Conservation (phyloP, 306 rosid species). For the Sesbania bispinosa region DNA sequence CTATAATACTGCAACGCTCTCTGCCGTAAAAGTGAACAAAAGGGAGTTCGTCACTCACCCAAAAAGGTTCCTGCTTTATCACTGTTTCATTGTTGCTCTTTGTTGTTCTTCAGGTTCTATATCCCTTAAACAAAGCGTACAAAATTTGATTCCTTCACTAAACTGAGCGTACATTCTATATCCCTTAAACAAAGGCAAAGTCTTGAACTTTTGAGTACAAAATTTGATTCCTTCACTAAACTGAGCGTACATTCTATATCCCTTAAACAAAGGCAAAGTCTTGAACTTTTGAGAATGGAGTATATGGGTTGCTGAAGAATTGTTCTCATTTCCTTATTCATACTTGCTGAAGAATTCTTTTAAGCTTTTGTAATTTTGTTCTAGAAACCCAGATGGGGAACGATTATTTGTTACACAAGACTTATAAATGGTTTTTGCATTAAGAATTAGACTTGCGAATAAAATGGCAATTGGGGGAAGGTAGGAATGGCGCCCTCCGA, state of each 20-base stretch:
- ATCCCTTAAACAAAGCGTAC: slow-evolving; percentile 19
- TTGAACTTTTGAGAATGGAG: slow-evolving; percentile 38
- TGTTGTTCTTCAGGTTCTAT: slow-evolving; percentile 19
- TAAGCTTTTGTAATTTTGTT: slow-evolving; percentile 6
- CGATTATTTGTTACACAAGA: slow-evolving; percentile 28
- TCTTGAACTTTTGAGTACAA: too few species aligned
- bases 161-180: background rate
- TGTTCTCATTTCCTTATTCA: slow-evolving; percentile 1
- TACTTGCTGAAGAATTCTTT: slow-evolving; percentile 16
- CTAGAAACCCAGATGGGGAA: slow-evolving; percentile 51
- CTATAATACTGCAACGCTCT: slow-evolving; percentile 36
- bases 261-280: slow-evolving; percentile 15
- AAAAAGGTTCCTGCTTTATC: slow-evolving; percentile 46
- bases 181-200: slow-evolving; percentile 17
- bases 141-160: too few species aligned
- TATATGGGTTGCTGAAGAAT: slow-evolving; percentile 34
- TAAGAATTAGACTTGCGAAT: too few species aligned
- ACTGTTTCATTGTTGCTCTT: slow-evolving; percentile 19
- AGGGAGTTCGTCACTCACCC: slow-evolving; percentile 33
- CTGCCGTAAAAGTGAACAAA: slow-evolving; percentile 34
- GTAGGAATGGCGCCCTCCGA: too few species aligned
- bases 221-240: too few species aligned
- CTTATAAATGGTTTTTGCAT: too few species aligned
- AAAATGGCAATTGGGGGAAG: too few species aligned
- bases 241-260: background rate